Percentiles rank a stretch among this genome's conserved stretches.
Evolutionary conservation across 2,329 filamentous ascomycete genomes (phyloP).

Genomic region (Colletotrichum trifolii): DNA sequence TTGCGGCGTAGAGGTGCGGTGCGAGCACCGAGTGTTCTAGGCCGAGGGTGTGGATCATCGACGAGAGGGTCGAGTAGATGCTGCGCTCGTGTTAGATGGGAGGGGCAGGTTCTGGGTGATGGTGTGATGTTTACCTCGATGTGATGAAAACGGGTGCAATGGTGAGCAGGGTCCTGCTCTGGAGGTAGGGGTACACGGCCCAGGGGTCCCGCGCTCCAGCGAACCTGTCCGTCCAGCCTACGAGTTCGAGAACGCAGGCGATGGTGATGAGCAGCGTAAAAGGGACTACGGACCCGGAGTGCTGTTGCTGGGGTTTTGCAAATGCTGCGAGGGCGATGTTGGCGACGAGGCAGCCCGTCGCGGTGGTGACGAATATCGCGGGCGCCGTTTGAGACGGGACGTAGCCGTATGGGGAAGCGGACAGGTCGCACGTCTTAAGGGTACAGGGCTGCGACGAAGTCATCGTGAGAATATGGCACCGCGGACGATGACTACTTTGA

Average conservation of each 20-base stretch:
- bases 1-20: constrained; percentile 38
- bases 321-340: constrained; percentile 36
- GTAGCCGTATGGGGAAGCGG: constrained; percentile 41
- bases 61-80: constrained; percentile 42
- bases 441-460: constrained; percentile 27
- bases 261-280: constrained; percentile 39
- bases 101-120: neutral
- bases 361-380: constrained; percentile 39
- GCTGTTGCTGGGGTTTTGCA: constrained; percentile 3
- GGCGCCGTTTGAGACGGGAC: constrained; percentile 35
- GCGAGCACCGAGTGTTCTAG: constrained; percentile 44
- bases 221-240: constrained; percentile 41
- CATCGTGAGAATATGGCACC: constrained; percentile 9
- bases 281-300: constrained; percentile 28
- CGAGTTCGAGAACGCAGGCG: constrained; percentile 41
- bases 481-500: no score
- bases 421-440: constrained; percentile 38
- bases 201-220: constrained; percentile 40
- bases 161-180: constrained; percentile 40
- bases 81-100: constrained; percentile 32
- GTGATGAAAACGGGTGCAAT: constrained; percentile 45
- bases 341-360: constrained; percentile 36
- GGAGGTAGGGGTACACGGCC: constrained; percentile 40
- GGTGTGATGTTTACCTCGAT: constrained; percentile 35
- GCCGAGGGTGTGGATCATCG: constrained; percentile 43